Evolutionary conservation across 768 basidiomycete genomes (phyloP), one percentile per base, ranked within the genome.

Genomic region (Macrolepiota fuliginosa): DNA sequence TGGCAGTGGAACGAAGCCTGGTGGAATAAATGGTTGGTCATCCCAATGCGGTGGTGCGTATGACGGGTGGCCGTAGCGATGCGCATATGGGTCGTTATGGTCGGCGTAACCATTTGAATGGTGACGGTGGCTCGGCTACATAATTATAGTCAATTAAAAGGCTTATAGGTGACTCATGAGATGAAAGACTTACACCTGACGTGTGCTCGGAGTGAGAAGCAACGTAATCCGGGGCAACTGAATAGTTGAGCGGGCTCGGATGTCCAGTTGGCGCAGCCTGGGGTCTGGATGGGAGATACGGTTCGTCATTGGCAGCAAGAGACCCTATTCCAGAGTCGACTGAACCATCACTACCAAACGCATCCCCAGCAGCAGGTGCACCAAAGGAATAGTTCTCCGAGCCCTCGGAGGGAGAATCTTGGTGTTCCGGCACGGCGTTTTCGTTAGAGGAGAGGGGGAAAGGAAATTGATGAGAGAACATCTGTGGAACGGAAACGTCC

Each of bases 201-300:
- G 39, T 15, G 27, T 49, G 10, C 15, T 27, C 51, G 10, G 59
- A 10, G 2, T 35, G 47, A 36, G 45, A 5, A 24, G 46, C 32
- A 12, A 42, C 19, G 27, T 54, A 36, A 9, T 61, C 59, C 25
- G 59, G 59, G 29, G 59, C 40, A 37, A 61, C 13, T 13, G 52
- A 54, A 36, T 61, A 61, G 17, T 46, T 11, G n/a, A 61, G 52
- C n/a, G 59, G 59, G 40, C 59, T 61, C 59, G 59, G 59, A 54
- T 54, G 29, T 24, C 40, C 52, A 2, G 27, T 47, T 12, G 59
- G 42, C 4, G 51, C 25, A 24, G 25, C 19, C 25, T 40, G 52
- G 12, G 24, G 25, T 19, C 52, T 61, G 17, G 59, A 32, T 13
- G 59, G 59, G 19, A 54, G 59, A 54, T 61, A 61, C 9, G 59